A percentile compares a stretch with the other conserved stretches of the same genome.
Evolutionary conservation across 2,329 filamentous ascomycete genomes (phyloP).

Genomic region (Calonectria honghensis): DNA sequence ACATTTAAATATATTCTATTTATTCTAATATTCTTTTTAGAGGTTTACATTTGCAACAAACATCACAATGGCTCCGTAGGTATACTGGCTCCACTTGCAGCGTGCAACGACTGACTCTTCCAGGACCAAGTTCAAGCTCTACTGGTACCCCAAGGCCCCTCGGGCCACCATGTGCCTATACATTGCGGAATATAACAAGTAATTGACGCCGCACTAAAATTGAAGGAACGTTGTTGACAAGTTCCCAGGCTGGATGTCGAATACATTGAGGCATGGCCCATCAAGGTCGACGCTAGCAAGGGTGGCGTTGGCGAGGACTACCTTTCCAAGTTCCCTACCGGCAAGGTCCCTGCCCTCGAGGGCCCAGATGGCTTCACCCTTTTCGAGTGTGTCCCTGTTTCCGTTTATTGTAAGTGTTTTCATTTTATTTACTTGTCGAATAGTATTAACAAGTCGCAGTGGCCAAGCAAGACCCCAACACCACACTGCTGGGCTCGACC

Average conservation of each 20-base stretch:
- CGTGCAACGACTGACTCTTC: background rate
- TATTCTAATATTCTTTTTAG: background rate
- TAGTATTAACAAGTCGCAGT: conserved; percentile 7
- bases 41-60: background rate
- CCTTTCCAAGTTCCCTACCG: conserved; percentile 36
- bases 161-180: conserved; percentile 41
- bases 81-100: background rate
- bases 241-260: conserved; percentile 32
- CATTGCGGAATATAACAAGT: conserved; percentile 43
- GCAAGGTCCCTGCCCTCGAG: conserved; percentile 39
- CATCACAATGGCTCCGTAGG: background rate
- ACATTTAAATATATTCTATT: background rate
- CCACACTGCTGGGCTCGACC: conserved; percentile 30
- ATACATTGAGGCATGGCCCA: conserved; percentile 39
- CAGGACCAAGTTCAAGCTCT: conserved; percentile 28
- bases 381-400: conserved; percentile 38
- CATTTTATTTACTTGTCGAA: too few relatives aligned
- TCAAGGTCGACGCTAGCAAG: conserved; percentile 41
- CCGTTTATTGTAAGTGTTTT: conserved; percentile 26
- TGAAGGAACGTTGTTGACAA: background rate
- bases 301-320: conserved; percentile 38
- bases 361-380: conserved; percentile 36
- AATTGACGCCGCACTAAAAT: background rate
- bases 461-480: conserved; percentile 41
- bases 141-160: conserved; percentile 42